Evolutionary conservation across 2,329 filamentous ascomycete species (phyloP).

Genomic region (Epichloe sylvatica): DNA sequence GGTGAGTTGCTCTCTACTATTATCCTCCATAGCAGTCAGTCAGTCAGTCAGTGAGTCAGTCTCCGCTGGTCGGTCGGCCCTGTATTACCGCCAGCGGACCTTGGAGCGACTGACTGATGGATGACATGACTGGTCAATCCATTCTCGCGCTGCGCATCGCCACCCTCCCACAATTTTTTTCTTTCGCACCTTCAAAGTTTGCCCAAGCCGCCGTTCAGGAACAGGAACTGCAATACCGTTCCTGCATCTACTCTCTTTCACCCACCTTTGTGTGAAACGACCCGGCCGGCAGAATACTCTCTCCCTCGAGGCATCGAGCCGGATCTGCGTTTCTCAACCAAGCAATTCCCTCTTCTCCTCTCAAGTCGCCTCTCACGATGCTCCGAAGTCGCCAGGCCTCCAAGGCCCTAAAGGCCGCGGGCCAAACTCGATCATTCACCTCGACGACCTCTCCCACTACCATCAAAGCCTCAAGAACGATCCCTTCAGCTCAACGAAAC

Average conservation of each 20-base stretch:
- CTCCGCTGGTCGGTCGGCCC: neutral
- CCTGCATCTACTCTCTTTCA: neutral
- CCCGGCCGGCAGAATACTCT: neutral
- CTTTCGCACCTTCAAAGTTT: neutral
- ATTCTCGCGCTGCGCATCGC: no score
- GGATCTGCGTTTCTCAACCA: neutral
- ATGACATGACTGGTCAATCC: neutral
- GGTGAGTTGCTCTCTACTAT: no score
- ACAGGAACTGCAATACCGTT: neutral
- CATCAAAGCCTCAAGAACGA: conserved; percentile 25
- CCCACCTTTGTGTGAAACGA: neutral
- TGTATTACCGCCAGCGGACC: neutral
- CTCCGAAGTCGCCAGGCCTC: conserved; percentile 34
- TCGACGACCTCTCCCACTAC: conserved; percentile 24
- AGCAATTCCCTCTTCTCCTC: neutral
- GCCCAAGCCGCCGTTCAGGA: neutral
- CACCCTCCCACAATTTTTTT: neutral
- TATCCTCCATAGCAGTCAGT: no score
- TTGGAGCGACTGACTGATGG: no score
- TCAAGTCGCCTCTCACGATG: conserved; percentile 22
- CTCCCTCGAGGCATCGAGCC: neutral
- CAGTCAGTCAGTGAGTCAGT: neutral
- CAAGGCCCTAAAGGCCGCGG: conserved; percentile 32
- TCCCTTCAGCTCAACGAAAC: conserved; percentile 28
- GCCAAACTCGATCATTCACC: conserved; percentile 27